A percentile compares a stretch with the other conserved stretches of the same genome.
These are phyloP conservation scores for Chionographis japonica DNA, from an alignment of 106 monocot genomes.

Conservation along the genomic window DNA sequence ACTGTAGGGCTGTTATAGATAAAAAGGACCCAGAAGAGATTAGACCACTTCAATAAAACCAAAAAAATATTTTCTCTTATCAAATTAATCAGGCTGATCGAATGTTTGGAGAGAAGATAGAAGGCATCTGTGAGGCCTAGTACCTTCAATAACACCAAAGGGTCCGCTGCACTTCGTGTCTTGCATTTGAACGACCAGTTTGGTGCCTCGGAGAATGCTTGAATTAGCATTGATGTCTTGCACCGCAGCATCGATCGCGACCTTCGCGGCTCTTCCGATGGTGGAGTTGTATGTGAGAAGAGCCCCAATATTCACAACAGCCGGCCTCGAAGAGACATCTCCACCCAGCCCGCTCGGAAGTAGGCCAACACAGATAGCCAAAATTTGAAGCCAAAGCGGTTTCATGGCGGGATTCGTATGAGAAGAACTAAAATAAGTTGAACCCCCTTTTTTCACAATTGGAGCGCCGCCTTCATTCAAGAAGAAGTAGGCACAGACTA, in stretches of 20 bases:
- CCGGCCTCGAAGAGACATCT: constrained; percentile 7
- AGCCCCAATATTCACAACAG: constrained; percentile 38
- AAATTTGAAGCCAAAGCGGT: constrained; percentile 3
- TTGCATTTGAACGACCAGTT: constrained; percentile 22
- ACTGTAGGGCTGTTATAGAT: constrained; percentile 2
- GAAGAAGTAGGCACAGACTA: too few species aligned
- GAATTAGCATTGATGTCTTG: constrained; percentile 30
- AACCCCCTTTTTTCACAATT: too few species aligned
- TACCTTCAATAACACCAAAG: constrained; percentile 28
- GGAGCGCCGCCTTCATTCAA: too few species aligned
- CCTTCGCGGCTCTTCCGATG: constrained; percentile 32
- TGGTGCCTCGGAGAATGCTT: constrained; percentile 23
- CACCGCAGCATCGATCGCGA: constrained; percentile 35
- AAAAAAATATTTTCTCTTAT: too few species aligned
- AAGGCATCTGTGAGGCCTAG: neutral
- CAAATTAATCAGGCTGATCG: too few species aligned
- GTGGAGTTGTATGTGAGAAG: constrained; percentile 34
- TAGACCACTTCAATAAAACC: too few species aligned
- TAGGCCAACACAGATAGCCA: constrained; percentile 2
- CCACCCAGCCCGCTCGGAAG: neutral
- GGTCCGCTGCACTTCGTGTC: constrained; percentile 21
- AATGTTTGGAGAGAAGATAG: too few species aligned
- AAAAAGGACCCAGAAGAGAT: neutral
- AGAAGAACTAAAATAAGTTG: too few species aligned
- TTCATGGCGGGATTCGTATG: constrained; percentile 1